These are phyloP conservation scores for Omphalotus guepiniiformis DNA, from an alignment of 768 basidiomycete genomes.

Conservation along the genomic window DNA sequence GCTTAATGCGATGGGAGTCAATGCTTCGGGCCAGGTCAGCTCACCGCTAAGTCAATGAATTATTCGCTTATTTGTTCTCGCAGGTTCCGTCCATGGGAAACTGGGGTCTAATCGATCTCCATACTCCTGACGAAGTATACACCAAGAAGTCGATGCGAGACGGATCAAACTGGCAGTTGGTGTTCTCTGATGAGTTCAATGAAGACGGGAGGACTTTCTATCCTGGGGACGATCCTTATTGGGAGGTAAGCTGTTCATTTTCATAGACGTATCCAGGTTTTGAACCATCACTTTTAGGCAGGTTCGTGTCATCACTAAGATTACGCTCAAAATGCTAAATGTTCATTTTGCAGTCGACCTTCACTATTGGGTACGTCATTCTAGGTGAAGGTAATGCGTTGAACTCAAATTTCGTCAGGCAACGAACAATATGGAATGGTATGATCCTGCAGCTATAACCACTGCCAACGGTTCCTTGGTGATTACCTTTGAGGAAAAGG, in stretches of 20 bases:
- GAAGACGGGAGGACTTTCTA: constrained; percentile 72
- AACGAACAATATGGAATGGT: constrained; percentile 82
- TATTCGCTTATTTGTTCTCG: neutral
- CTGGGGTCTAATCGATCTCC: constrained; percentile 52
- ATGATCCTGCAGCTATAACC: constrained; percentile 71
- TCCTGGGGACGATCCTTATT: constrained; percentile 81
- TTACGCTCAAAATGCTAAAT: constrained; percentile 28
- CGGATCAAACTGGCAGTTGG: constrained; percentile 50
- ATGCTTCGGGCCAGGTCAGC: constrained; percentile 59
- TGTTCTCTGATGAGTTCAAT: constrained; percentile 84
- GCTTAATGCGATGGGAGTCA: constrained; percentile 51
- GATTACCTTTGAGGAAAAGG: constrained; percentile 58
- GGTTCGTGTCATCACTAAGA: constrained; percentile 1
- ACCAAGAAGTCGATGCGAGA: constrained; percentile 53
- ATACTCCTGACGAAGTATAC: constrained; percentile 56
- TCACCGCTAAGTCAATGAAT: constrained; percentile 19
- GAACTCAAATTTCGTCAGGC: constrained; percentile 35
- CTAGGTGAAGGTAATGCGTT: neutral
- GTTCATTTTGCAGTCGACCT: constrained; percentile 46
- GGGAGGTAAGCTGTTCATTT: constrained; percentile 49
- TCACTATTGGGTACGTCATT: constrained; percentile 58
- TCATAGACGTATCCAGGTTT: constrained; percentile 22
- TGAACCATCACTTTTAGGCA: constrained; percentile 34
- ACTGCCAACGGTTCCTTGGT: constrained; percentile 69
- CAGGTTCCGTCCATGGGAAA: constrained; percentile 65